Percentiles rank a stretch among this genome's conserved stretches.
These are phyloP conservation scores for Phytopythium sindhum DNA, from an alignment of 352 stramenopile species.

Conservation along the genomic window DNA sequence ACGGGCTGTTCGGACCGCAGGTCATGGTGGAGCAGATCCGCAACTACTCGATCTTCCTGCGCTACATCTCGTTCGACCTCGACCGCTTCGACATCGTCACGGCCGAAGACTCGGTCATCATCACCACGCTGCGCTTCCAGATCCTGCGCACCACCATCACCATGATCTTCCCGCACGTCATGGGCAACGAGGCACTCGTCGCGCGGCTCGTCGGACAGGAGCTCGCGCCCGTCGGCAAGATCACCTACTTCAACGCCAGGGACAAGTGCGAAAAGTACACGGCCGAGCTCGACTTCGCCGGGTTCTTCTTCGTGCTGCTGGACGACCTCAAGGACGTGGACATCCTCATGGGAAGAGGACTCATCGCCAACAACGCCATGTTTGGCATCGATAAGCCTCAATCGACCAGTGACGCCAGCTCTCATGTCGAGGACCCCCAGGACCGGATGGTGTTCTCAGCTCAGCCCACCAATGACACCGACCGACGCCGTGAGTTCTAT, in stretches of 20 bases:
- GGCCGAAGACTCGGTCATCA: slow-evolving; percentile 30
- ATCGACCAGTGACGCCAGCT: not conserved
- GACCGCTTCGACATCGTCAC: slow-evolving; percentile 27
- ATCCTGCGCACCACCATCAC: slow-evolving; percentile 43
- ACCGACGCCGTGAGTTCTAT: not conserved
- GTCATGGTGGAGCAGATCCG: slow-evolving; percentile 40
- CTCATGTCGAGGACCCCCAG: not conserved
- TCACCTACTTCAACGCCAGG: slow-evolving; percentile 30
- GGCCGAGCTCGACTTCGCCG: slow-evolving; percentile 35
- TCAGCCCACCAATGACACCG: not conserved
- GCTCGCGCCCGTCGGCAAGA: slow-evolving; percentile 15
- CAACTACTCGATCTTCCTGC: slow-evolving; percentile 39
- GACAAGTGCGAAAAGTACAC: slow-evolving; percentile 28
- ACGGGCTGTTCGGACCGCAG: slow-evolving; percentile 24
- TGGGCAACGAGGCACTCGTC: slow-evolving; percentile 35
- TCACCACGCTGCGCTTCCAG: slow-evolving; percentile 36
- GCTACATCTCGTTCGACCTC: slow-evolving; percentile 32
- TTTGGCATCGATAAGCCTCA: slow-evolving; percentile 1
- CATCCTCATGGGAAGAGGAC: slow-evolving; percentile 25
- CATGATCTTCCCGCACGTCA: slow-evolving; percentile 40
- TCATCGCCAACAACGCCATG: slow-evolving; percentile 41
- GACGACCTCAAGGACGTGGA: slow-evolving; percentile 26
- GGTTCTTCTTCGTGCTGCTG: slow-evolving; percentile 28
- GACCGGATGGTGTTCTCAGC: not conserved
- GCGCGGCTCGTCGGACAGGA: slow-evolving; percentile 36